Evolutionary conservation across 352 stramenopile species (phyloP).

Genomic region (Phytophthora fragariae): DNA sequence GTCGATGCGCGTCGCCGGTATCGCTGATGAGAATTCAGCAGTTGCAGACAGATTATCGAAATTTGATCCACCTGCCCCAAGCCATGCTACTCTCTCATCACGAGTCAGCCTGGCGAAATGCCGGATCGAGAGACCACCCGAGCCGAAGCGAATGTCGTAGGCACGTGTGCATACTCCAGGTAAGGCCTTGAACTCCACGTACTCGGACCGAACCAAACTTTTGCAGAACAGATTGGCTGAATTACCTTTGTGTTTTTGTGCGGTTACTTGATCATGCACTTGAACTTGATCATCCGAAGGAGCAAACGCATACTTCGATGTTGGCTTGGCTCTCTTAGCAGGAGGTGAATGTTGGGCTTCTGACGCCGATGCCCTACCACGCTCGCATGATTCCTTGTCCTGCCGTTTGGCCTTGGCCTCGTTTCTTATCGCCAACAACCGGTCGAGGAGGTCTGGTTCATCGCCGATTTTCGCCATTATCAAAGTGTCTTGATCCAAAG

Average conservation of each 20-base stretch:
- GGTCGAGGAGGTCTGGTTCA: constrained; percentile 9
- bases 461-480: constrained; percentile 10
- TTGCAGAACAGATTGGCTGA: constrained; percentile 1
- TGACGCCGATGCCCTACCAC: neutral
- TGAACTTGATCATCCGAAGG: constrained; percentile 8
- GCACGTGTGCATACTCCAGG: neutral
- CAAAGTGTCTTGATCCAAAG: constrained; percentile 10
- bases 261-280: constrained; percentile 5
- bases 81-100: neutral
- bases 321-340: neutral
- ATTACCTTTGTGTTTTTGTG: constrained; percentile 18
- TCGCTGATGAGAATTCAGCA: constrained; percentile 8
- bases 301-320: constrained; percentile 16
- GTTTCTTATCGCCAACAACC: constrained; percentile 6
- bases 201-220: constrained; percentile 15
- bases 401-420: neutral
- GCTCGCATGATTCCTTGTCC: no score
- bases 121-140: constrained; percentile 2
- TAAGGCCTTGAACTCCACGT: constrained; percentile 10
- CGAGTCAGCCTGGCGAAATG: constrained; percentile 1
- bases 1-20: neutral
- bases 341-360: neutral
- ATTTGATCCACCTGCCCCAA: constrained; percentile 3
- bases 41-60: constrained; percentile 16
- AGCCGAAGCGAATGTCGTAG: constrained; percentile 10